A percentile compares a stretch with the other conserved stretches of the same genome.
Evolutionary conservation across 2,329 filamentous ascomycete species (phyloP).

Genomic region (Apiospora hydei): DNA sequence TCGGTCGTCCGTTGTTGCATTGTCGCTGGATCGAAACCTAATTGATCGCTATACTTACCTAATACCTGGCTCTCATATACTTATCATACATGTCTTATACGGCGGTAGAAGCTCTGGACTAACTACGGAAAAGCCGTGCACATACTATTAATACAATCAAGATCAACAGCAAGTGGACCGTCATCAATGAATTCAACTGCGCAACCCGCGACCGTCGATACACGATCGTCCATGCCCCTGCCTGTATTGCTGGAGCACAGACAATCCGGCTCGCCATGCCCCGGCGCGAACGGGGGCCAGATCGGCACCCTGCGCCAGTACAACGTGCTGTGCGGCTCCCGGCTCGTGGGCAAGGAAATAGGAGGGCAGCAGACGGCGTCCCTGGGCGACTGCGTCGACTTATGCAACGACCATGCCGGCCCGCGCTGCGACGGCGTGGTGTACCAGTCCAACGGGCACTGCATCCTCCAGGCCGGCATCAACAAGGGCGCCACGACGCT

Average conservation of each 20-base stretch:
- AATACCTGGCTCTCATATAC: background rate
- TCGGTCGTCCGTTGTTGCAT: background rate
- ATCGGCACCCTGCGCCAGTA: background rate
- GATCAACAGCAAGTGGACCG: background rate
- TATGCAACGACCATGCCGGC: constrained; percentile 2
- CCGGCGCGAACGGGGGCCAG: constrained; percentile 8
- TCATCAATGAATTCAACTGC: background rate
- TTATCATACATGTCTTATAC: constrained; percentile 9
- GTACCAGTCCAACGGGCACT: constrained; percentile 28
- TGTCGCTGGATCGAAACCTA: constrained; percentile 17
- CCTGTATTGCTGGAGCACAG: background rate
- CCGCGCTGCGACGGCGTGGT: constrained; percentile 33
- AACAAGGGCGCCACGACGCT: constrained; percentile 27
- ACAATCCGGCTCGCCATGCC: constrained; percentile 15
- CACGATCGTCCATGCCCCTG: background rate
- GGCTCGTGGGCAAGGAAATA: background rate
- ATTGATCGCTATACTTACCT: background rate
- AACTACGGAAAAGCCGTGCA: background rate
- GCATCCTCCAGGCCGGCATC: constrained; percentile 28
- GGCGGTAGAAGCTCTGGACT: background rate
- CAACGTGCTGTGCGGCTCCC: constrained; percentile 8
- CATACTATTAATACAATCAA: background rate
- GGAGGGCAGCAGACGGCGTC: background rate
- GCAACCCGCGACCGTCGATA: background rate
- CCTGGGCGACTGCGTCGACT: background rate